These are phyloP conservation scores for Backusella liffmaniae DNA, from an alignment of 192 early-diverging fungal genomes.

Conservation along the genomic window DNA sequence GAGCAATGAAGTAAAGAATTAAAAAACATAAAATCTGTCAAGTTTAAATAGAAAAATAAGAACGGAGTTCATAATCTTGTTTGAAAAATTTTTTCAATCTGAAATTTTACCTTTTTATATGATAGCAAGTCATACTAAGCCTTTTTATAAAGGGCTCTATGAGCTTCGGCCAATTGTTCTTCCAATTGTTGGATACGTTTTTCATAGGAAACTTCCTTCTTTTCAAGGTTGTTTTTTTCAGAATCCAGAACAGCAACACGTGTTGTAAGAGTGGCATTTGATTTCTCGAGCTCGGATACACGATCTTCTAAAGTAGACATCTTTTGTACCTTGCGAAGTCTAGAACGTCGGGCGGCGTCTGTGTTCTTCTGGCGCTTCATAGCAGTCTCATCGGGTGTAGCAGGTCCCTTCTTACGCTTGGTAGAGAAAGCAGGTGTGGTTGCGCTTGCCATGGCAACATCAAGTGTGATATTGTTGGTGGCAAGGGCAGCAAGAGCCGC, in stretches of 20 bases:
- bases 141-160: slow-evolving; percentile 36
- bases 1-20: background rate
- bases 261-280: slow-evolving; percentile 61
- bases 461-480: background rate
- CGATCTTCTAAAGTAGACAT: slow-evolving; percentile 83
- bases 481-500: slow-evolving; percentile 18
- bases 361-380: slow-evolving; percentile 79
- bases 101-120: background rate
- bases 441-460: slow-evolving; percentile 1
- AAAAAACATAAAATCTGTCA: background rate
- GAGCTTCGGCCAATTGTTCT: slow-evolving; percentile 51
- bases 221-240: slow-evolving; percentile 44
- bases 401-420: slow-evolving; percentile 19
- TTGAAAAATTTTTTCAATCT: background rate
- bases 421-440: slow-evolving; percentile 11
- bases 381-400: slow-evolving; percentile 44
- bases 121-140: slow-evolving; percentile 7
- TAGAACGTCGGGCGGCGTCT: slow-evolving; percentile 90
- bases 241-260: slow-evolving; percentile 51
- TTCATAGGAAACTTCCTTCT: slow-evolving; percentile 45
- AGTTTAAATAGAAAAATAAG: background rate
- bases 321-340: slow-evolving; percentile 79
- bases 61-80: slow-evolving; percentile 1
- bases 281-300: slow-evolving; percentile 77
- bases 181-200: slow-evolving; percentile 49